Conservation (phyloP, 495 filamentous ascomycete genomes). For the Aspergillus steynii region DNA sequence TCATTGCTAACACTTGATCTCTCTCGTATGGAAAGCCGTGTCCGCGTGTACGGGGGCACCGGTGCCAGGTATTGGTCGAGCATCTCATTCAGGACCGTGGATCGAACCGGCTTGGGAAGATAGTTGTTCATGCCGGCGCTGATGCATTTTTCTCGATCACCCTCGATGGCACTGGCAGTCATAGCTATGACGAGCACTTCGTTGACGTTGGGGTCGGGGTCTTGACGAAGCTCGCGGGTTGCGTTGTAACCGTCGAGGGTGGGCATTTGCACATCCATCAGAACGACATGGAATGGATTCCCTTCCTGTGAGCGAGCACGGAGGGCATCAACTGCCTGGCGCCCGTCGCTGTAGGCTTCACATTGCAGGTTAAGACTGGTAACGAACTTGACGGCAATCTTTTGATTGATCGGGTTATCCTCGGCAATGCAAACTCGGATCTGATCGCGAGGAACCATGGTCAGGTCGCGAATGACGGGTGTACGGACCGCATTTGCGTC, state of each 20-base stretch:
- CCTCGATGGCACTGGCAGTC: conserved; percentile 89
- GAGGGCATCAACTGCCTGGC: conserved; percentile 82
- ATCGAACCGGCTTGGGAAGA: conserved; percentile 84
- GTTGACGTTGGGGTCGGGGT: conserved; percentile 70
- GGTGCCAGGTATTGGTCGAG: conserved; percentile 67
- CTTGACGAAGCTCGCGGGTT: conserved; percentile 74
- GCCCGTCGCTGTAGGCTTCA: conserved; percentile 83
- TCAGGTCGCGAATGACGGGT: conserved; percentile 51
- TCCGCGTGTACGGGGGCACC: conserved; percentile 45
- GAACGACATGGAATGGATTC: conserved; percentile 69
- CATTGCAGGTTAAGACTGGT: conserved; percentile 77
- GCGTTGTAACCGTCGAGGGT: conserved; percentile 92
- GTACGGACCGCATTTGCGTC: conserved; percentile 30
- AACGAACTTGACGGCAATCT: conserved; percentile 88
- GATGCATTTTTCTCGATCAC: conserved; percentile 87
- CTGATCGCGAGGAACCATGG: conserved; percentile 70
- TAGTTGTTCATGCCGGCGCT: conserved; percentile 96
- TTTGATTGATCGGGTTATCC: conserved; percentile 89
- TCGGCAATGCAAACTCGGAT: conserved; percentile 87
- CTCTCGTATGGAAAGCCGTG: conserved; percentile 38
- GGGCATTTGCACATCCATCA: conserved; percentile 98
- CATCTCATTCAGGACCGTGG: conserved; percentile 70
- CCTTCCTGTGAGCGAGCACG: conserved; percentile 67
- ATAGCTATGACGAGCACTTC: conserved; percentile 86
- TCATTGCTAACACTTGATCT: conserved; percentile 36